Percentiles rank a stretch among this genome's conserved stretches.
Conservation (phyloP, 192 early-diverging fungal genomes). For the Dissophora ornata region DNA sequence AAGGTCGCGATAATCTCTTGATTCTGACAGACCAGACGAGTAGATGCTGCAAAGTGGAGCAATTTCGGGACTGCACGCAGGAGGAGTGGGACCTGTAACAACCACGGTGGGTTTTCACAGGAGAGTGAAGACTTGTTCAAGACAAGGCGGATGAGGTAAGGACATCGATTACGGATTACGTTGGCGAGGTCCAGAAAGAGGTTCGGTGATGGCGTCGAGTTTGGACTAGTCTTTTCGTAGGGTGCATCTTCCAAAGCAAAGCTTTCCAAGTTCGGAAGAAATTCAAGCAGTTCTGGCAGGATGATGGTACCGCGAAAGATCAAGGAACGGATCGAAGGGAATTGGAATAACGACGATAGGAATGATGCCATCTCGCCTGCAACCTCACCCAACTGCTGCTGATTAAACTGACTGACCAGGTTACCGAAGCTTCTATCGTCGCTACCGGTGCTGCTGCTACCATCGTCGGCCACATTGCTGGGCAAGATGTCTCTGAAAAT, state of each 20-base stretch:
- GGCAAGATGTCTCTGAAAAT: too few relatives aligned
- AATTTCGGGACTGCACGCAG: neutral
- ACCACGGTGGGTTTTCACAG: neutral
- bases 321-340: slow-evolving; percentile 21
- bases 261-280: slow-evolving; percentile 23
- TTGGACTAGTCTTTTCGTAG: neutral
- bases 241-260: slow-evolving; percentile 5
- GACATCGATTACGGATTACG: slow-evolving; percentile 2
- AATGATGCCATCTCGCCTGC: neutral
- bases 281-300: slow-evolving; percentile 11
- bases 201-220: neutral
- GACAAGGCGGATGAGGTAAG: neutral
- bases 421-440: neutral
- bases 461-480: too few relatives aligned
- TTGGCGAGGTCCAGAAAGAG: slow-evolving; percentile 1
- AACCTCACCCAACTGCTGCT: neutral
- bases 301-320: slow-evolving; percentile 14
- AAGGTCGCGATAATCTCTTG: neutral
- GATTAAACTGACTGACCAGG: neutral
- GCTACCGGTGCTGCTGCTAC: neutral
- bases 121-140: slow-evolving; percentile 17
- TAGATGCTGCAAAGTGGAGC: slow-evolving; percentile 13
- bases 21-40: neutral
- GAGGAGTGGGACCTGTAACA: neutral
- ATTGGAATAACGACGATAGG: neutral